Conservation (phyloP, 805 yeast genomes). For the Ogataea allantospora region DNA sequence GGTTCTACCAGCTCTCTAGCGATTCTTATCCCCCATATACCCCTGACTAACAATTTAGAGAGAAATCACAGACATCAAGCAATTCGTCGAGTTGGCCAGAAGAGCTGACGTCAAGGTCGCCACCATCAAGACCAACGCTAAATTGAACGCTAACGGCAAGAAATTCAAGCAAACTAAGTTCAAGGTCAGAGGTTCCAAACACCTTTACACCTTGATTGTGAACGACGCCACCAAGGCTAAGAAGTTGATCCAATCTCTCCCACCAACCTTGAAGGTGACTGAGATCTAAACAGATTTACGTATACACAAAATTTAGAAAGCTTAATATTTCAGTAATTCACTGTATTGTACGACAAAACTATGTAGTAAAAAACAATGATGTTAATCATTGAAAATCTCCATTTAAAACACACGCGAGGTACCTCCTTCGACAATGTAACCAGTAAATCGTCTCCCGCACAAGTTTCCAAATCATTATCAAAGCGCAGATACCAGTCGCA, state of each 20-base stretch:
- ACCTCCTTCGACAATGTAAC: not conserved
- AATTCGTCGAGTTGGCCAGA: slow-evolving; percentile 94
- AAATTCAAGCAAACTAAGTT: slow-evolving; percentile 92
- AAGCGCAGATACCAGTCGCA: slow-evolving; percentile 31
- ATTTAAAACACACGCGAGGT: not conserved
- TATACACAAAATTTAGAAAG: slow-evolving; percentile 9
- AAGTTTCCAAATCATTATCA: not conserved
- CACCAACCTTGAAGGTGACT: slow-evolving; percentile 83
- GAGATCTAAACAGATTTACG: slow-evolving; percentile 27
- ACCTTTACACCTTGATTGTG: slow-evolving; percentile 93
- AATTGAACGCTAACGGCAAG: slow-evolving; percentile 78
- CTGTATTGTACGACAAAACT: slow-evolving; percentile 3
- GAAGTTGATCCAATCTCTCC: slow-evolving; percentile 96
- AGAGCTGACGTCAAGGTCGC: slow-evolving; percentile 93
- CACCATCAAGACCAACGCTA: slow-evolving; percentile 90
- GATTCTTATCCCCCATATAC: not conserved
- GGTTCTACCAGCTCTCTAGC: too few species aligned
- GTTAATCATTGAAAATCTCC: not conserved
- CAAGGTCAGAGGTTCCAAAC: slow-evolving; percentile 96
- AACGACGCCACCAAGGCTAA: slow-evolving; percentile 95
- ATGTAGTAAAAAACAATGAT: slow-evolving; percentile 1
- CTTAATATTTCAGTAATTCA: slow-evolving; percentile 2
- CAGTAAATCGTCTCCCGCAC: not conserved
- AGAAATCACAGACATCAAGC: slow-evolving; percentile 95
- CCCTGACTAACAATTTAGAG: slow-evolving; percentile 29